Percentiles rank a stretch among this genome's conserved stretches.
These are phyloP conservation scores for Saccharomycopsis guyanensis DNA, from an alignment of 805 yeast species.

Conservation along the genomic window DNA sequence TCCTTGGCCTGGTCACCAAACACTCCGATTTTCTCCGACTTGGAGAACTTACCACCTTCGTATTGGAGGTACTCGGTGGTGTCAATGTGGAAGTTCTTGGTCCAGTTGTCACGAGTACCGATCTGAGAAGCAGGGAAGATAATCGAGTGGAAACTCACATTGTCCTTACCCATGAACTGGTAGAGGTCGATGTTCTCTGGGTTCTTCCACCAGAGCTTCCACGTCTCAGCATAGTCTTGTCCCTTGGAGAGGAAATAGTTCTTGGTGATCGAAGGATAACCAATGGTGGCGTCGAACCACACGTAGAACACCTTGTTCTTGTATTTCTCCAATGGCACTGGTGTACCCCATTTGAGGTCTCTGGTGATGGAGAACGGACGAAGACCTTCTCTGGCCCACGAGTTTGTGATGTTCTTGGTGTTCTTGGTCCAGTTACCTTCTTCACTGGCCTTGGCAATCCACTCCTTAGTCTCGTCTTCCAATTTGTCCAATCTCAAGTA, in stretches of 20 bases:
- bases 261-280: constrained; percentile 94
- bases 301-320: constrained; percentile 90
- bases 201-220: constrained; percentile 92
- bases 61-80: constrained; percentile 97
- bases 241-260: constrained; percentile 53
- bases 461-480: constrained; percentile 63
- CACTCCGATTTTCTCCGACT: constrained; percentile 96
- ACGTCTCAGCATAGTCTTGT: constrained; percentile 29
- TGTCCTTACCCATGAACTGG: constrained; percentile 99
- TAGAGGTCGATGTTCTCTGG: constrained; percentile 84
- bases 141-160: constrained; percentile 97
- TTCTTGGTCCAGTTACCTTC: constrained; percentile 90
- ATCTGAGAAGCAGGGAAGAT: constrained; percentile 91
- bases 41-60: constrained; percentile 97
- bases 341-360: constrained; percentile 97
- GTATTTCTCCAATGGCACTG: constrained; percentile 85
- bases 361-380: constrained; percentile 94
- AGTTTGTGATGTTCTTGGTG: constrained; percentile 77
- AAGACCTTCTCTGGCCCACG: constrained; percentile 92
- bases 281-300: constrained; percentile 98
- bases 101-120: constrained; percentile 88
- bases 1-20: constrained; percentile 97
- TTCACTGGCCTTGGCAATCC: constrained; percentile 62
- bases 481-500: constrained; percentile 78
- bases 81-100: constrained; percentile 79